phyloP scores from a whole-genome alignment of 2,329 filamentous ascomycete genomes.

The Botrytis paeoniae region DNA sequence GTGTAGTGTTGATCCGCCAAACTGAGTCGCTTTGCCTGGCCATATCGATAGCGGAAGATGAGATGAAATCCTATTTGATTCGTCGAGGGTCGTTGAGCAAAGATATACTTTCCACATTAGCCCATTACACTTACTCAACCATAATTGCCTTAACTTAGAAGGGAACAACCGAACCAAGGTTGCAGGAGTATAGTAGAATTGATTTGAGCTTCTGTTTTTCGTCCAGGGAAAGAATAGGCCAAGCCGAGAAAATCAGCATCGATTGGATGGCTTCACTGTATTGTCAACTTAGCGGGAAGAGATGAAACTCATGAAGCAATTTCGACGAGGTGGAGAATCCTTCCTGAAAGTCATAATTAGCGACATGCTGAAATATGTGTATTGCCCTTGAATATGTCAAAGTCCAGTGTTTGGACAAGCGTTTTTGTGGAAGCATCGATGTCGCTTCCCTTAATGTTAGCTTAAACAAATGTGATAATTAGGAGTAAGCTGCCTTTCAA shows the following conservation, averaged over 20 bases:
- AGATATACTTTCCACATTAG: not conserved
- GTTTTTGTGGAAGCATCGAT: not conserved
- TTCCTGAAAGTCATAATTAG: not conserved
- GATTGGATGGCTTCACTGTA: not conserved
- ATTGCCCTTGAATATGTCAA: not conserved
- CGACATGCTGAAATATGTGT: not conserved
- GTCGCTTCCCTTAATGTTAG: not conserved
- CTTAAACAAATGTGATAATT: not conserved
- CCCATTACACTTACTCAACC: not conserved
- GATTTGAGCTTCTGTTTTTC: not conserved
- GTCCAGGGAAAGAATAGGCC: not conserved
- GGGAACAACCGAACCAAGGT: not conserved
- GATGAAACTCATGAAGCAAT: not conserved
- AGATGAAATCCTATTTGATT: not conserved
- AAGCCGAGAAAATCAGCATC: not conserved
- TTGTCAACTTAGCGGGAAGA: not conserved
- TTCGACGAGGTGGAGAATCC: too few species aligned
- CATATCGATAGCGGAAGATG: not conserved
- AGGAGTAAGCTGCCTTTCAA: not conserved
- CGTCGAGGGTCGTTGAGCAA: not conserved
- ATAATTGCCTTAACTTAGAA: not conserved
- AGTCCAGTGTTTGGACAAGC: not conserved
- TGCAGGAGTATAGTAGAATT: not conserved
- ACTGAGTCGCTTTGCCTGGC: not conserved
- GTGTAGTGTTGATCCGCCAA: not conserved